Percentiles rank a stretch among this genome's conserved stretches.
These are phyloP conservation scores for Cajanus cajan DNA, from an alignment of 306 rosid genomes.

Conservation along the genomic window DNA sequence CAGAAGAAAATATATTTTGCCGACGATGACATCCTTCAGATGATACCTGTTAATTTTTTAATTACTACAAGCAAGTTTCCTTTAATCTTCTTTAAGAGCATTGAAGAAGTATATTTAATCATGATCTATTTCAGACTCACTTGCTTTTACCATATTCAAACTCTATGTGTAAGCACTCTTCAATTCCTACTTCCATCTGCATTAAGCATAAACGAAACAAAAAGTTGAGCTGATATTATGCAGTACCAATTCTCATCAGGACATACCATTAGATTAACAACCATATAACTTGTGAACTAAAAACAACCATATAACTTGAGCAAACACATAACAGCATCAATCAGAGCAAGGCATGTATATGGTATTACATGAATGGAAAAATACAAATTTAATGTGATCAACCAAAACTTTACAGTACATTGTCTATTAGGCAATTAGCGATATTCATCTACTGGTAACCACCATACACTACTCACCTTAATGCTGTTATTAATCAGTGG, in stretches of 20 bases:
- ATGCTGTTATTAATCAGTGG: constrained; percentile 81
- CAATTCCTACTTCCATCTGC: constrained; percentile 95
- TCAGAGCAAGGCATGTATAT: not conserved
- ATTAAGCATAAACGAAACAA: constrained; percentile 16
- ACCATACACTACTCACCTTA: constrained; percentile 54
- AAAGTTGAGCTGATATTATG: not conserved
- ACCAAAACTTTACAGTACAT: not conserved
- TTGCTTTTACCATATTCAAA: constrained; percentile 86
- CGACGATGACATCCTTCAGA: constrained; percentile 74
- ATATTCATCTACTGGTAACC: not conserved
- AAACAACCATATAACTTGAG: not conserved
- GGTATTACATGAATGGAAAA: not conserved
- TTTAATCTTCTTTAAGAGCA: not conserved
- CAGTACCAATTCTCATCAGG: not conserved
- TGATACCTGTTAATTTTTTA: constrained; percentile 58
- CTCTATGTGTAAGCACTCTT: constrained; percentile 83
- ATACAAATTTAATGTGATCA: not conserved
- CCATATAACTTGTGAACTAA: not conserved
- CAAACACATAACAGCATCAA: not conserved
- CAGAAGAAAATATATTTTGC: constrained; percentile 78
- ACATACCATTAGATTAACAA: not conserved
- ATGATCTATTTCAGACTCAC: constrained; percentile 42
- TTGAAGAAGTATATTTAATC: not conserved
- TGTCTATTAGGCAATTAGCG: not conserved
- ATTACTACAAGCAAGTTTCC: not conserved